phyloP scores from a whole-genome alignment of 805 yeast genomes.

The Priceomyces medius region DNA sequence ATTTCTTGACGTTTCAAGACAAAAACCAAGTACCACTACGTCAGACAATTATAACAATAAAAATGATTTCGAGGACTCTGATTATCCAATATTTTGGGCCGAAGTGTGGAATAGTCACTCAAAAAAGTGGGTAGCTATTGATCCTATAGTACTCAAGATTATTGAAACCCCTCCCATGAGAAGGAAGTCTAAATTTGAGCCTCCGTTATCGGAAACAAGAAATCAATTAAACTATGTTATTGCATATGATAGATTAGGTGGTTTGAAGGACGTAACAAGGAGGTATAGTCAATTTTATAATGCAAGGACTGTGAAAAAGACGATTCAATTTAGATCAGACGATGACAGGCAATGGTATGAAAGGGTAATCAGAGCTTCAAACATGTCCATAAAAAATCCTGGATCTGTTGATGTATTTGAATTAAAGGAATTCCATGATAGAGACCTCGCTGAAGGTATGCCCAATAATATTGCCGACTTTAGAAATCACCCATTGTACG shows the following conservation, averaged over 20 bases:
- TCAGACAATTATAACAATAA: neutral
- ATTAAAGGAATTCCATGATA: slow-evolving; percentile 54
- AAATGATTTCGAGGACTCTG: slow-evolving; percentile 22
- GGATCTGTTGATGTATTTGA: slow-evolving; percentile 52
- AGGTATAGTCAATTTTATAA: slow-evolving; percentile 72
- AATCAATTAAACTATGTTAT: slow-evolving; percentile 72
- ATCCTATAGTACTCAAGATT: slow-evolving; percentile 64
- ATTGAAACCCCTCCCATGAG: slow-evolving; percentile 61
- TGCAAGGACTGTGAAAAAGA: slow-evolving; percentile 70
- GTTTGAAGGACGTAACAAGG: slow-evolving; percentile 79
- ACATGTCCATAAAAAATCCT: slow-evolving; percentile 19
- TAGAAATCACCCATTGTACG: slow-evolving; percentile 83
- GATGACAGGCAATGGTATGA: slow-evolving; percentile 63
- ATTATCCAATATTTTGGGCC: slow-evolving; percentile 82
- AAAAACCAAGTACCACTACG: slow-evolving; percentile 15
- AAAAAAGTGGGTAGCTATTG: slow-evolving; percentile 80
- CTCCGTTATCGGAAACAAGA: slow-evolving; percentile 57
- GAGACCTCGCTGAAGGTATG: slow-evolving; percentile 77
- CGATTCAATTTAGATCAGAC: slow-evolving; percentile 58
- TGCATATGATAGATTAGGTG: slow-evolving; percentile 67
- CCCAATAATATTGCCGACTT: slow-evolving; percentile 83
- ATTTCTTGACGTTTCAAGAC: slow-evolving; percentile 8
- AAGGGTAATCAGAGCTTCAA: slow-evolving; percentile 38
- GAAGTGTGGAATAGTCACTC: slow-evolving; percentile 86
- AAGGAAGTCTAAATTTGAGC: slow-evolving; percentile 63